Percentiles rank a stretch among this genome's conserved stretches.
phyloP scores from a whole-genome alignment of 345 rosid genomes.

The Trapa bicornis region DNA sequence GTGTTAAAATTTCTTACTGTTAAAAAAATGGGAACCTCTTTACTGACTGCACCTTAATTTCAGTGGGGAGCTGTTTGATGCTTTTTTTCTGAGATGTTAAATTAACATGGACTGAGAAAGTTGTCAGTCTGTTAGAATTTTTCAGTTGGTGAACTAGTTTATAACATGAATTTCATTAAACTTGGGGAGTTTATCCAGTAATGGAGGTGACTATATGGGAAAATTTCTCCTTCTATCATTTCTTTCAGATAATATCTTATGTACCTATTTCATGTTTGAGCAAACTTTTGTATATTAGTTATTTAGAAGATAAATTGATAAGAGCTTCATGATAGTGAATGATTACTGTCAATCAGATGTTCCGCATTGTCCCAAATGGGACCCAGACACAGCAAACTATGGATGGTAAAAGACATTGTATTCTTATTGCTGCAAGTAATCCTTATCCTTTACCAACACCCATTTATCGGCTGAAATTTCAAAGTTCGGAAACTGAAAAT shows the following conservation, averaged over 20 bases:
- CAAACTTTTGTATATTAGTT: neutral
- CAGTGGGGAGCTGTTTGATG: neutral
- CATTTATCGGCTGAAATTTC: slow-evolving; percentile 66
- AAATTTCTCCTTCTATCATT: neutral
- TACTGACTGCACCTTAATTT: neutral
- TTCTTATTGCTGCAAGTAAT: slow-evolving; percentile 85
- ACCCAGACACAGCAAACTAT: slow-evolving; percentile 51
- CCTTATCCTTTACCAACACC: slow-evolving; percentile 89
- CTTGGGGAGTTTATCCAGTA: too few relatives aligned
- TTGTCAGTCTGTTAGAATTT: neutral
- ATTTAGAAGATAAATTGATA: neutral
- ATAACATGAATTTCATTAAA: too few relatives aligned
- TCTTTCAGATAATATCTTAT: neutral
- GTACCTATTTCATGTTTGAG: neutral
- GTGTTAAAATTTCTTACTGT: too few relatives aligned
- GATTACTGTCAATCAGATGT: slow-evolving; percentile 41
- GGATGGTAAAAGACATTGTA: slow-evolving; percentile 75
- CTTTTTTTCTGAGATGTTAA: neutral
- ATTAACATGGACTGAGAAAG: neutral
- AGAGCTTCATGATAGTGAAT: neutral
- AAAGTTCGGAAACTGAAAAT: slow-evolving; percentile 52
- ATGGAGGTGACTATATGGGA: too few relatives aligned
- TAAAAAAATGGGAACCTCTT: too few relatives aligned
- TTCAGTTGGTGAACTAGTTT: neutral
- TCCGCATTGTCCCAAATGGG: slow-evolving; percentile 39